Evolutionary conservation across 1,284 basidiomycete species (phyloP).

Genomic region (Porodaedalea pini): DNA sequence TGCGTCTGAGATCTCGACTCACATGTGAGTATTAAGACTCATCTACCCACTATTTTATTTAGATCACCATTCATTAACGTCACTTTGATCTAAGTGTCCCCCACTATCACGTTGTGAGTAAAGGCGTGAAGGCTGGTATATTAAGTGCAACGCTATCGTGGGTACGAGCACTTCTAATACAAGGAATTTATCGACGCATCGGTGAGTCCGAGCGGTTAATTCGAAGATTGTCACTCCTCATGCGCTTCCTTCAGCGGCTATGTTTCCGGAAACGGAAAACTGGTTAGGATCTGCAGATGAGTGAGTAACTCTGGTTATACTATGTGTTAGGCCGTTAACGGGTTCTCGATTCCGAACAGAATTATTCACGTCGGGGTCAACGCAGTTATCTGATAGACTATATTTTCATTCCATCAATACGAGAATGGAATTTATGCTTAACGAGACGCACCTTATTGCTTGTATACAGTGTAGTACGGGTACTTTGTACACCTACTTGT

Average conservation of each 20-base stretch:
- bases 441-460: too few species aligned
- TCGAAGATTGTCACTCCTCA: background rate
- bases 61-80: background rate
- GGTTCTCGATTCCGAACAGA: constrained; percentile 17
- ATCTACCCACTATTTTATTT: background rate
- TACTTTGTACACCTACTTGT: too few species aligned
- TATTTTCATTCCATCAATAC: too few species aligned
- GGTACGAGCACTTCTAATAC: constrained; percentile 47
- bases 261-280: constrained; percentile 56
- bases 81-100: constrained; percentile 42
- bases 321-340: background rate
- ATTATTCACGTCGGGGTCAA: constrained; percentile 31
- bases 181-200: constrained; percentile 53
- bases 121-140: constrained; percentile 31
- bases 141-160: constrained; percentile 38
- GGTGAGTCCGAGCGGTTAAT: constrained; percentile 31
- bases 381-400: constrained; percentile 27
- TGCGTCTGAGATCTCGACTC: constrained; percentile 45
- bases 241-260: constrained; percentile 35
- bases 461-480: too few species aligned
- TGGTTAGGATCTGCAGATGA: constrained; percentile 52
- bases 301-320: constrained; percentile 32
- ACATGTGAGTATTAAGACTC: constrained; percentile 62
- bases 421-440: too few species aligned
- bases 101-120: constrained; percentile 54